A percentile compares a stretch with the other conserved stretches of the same genome.
These are phyloP conservation scores for Didymosphaeria variabile DNA, from an alignment of 2,329 filamentous ascomycete genomes.

Conservation along the genomic window DNA sequence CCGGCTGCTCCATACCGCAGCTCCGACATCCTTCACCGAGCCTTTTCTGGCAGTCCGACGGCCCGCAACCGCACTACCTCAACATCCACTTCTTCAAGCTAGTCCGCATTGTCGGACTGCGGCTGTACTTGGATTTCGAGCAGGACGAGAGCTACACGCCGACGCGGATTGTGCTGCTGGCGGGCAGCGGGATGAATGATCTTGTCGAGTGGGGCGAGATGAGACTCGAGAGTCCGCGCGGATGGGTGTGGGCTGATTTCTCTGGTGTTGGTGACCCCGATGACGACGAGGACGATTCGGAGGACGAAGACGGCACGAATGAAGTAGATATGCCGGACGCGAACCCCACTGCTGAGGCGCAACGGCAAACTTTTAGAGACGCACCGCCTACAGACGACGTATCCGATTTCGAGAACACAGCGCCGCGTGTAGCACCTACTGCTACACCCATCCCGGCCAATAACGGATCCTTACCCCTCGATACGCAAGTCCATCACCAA, in stretches of 20 bases:
- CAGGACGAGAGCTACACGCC: constrained; percentile 97
- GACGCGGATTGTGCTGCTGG: constrained; percentile 87
- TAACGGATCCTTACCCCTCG: background rate
- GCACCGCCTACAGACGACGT: constrained; percentile 14
- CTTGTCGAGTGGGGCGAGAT: constrained; percentile 87
- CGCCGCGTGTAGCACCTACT: constrained; percentile 6
- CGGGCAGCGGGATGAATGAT: constrained; percentile 90
- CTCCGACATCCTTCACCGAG: constrained; percentile 76
- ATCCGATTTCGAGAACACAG: constrained; percentile 32
- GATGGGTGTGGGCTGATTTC: constrained; percentile 89
- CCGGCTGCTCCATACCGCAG: constrained; percentile 79
- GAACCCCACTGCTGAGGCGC: background rate
- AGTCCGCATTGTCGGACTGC: constrained; percentile 61
- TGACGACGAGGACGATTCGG: constrained; percentile 23
- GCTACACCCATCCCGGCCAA: constrained; percentile 4
- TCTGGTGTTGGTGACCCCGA: constrained; percentile 64
- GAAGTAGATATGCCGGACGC: constrained; percentile 32
- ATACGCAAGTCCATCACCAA: constrained; percentile 6
- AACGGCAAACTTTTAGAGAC: constrained; percentile 16
- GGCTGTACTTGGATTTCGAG: constrained; percentile 90
- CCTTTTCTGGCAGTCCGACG: constrained; percentile 86
- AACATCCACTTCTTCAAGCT: constrained; percentile 79
- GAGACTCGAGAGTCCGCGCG: constrained; percentile 78
- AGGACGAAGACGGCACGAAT: constrained; percentile 23
- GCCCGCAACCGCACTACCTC: constrained; percentile 81